Conservation (phyloP, 2,329 filamentous ascomycete genomes). For the Dryadomyces quercus-mongolicae region DNA sequence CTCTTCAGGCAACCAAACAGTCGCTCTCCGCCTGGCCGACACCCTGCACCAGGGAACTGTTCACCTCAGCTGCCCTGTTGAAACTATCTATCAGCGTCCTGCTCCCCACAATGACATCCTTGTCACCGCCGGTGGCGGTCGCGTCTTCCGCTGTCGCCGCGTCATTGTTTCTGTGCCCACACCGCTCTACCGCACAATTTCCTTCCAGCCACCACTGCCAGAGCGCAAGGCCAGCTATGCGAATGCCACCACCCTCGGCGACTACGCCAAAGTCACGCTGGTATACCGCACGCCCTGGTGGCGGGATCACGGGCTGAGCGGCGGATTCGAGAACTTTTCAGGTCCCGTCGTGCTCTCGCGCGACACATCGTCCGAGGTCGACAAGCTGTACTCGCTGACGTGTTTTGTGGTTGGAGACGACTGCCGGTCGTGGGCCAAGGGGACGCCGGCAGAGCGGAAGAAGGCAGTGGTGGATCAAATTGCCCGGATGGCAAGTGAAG, state of each 20-base stretch:
- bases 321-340: neutral
- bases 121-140: constrained; percentile 16
- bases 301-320: constrained; percentile 16
- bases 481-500: neutral
- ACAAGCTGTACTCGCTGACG: neutral
- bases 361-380: neutral
- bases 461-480: neutral
- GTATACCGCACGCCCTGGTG: constrained; percentile 26
- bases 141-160: constrained; percentile 24
- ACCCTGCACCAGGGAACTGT: neutral
- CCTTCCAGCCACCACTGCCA: constrained; percentile 34
- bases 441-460: neutral
- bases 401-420: neutral
- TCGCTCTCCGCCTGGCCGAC: neutral
- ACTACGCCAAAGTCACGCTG: constrained; percentile 38
- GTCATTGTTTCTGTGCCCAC: constrained; percentile 37
- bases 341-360: neutral
- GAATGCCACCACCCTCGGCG: constrained; percentile 26
- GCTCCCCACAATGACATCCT: constrained; percentile 4
- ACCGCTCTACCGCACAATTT: constrained; percentile 30
- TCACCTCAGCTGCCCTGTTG: neutral
- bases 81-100: neutral
- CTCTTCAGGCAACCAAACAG: constrained; percentile 14
- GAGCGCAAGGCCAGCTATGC: constrained; percentile 23
- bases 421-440: neutral